These are phyloP conservation scores for Arabis alpina DNA, from an alignment of 345 rosid genomes.

Conservation along the genomic window DNA sequence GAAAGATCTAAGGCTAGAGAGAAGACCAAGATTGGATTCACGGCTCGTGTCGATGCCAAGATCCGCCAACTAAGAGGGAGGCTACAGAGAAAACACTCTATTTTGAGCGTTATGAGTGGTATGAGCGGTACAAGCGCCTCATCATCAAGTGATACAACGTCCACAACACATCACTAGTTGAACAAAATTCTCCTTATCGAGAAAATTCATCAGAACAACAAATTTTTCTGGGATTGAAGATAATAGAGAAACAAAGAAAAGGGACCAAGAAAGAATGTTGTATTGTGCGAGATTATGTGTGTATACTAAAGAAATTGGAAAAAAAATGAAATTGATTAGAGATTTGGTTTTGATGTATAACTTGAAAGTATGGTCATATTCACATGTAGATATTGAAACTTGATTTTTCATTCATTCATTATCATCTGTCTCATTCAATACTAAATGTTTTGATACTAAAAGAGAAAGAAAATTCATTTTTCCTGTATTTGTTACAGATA, in stretches of 20 bases:
- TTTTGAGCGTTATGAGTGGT: slow-evolving; percentile 38
- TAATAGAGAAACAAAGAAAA: slow-evolving; percentile 22
- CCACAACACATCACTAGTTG: slow-evolving; percentile 39
- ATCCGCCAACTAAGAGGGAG: slow-evolving; percentile 39
- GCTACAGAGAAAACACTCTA: slow-evolving; percentile 41
- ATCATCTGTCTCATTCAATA: slow-evolving; percentile 31
- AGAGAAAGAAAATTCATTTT: slow-evolving; percentile 1
- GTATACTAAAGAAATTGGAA: slow-evolving; percentile 15
- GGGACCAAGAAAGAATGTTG: slow-evolving; percentile 10
- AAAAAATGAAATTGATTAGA: slow-evolving; percentile 3
- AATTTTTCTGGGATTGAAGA: slow-evolving; percentile 24
- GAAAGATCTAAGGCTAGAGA: slow-evolving; percentile 57
- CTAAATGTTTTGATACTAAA: slow-evolving; percentile 4
- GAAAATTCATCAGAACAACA: slow-evolving; percentile 21
- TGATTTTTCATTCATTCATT: slow-evolving; percentile 20
- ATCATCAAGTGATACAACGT: slow-evolving; percentile 41
- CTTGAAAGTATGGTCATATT: slow-evolving; percentile 20
- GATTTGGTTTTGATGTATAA: slow-evolving; percentile 24
- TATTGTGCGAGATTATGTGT: slow-evolving; percentile 22
- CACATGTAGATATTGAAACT: slow-evolving; percentile 31
- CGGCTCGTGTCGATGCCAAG: slow-evolving; percentile 72
- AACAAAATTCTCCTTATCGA: slow-evolving; percentile 24
- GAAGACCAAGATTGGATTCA: slow-evolving; percentile 57
- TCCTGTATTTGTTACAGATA: slow-evolving; percentile 30
- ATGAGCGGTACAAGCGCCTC: slow-evolving; percentile 34